Percentiles rank a stretch among this genome's conserved stretches.
phyloP scores from a whole-genome alignment of 163 green algal genomes.

The Chlamydomonas reinhardtii region DNA sequence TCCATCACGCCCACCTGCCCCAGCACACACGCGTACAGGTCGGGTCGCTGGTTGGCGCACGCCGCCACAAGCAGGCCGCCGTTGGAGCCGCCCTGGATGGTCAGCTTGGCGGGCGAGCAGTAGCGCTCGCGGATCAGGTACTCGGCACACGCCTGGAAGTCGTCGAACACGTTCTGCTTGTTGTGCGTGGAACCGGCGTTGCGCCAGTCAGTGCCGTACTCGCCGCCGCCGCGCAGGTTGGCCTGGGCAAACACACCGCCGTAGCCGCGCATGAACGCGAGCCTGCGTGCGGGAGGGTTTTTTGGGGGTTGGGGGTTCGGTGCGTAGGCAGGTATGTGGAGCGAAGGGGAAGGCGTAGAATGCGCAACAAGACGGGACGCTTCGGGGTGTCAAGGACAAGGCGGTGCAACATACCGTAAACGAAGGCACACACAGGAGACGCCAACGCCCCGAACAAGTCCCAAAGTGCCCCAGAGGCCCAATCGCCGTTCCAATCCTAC shows the following conservation, averaged over 20 bases:
- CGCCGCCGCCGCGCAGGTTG: constrained; percentile 93
- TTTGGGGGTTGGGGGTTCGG: too few species aligned
- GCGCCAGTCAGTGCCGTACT: constrained; percentile 95
- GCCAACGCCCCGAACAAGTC: too few species aligned
- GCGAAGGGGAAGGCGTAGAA: too few species aligned
- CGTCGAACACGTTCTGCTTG: constrained; percentile 98
- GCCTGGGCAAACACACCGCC: constrained; percentile 82
- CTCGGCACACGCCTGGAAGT: constrained; percentile 88
- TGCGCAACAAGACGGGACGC: too few species aligned
- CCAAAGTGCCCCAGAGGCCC: too few species aligned
- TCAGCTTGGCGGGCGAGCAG: constrained; percentile 57
- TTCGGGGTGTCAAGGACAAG: too few species aligned
- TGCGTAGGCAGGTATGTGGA: too few species aligned
- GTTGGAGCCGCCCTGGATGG: constrained; percentile 91
- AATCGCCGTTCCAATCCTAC: too few species aligned
- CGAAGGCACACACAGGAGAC: too few species aligned
- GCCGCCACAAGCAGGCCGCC: constrained; percentile 95
- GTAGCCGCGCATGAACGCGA: constrained; percentile 89
- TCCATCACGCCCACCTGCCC: constrained; percentile 92
- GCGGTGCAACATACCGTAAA: too few species aligned
- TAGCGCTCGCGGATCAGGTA: constrained; percentile 64
- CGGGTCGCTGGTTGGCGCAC: constrained; percentile 92
- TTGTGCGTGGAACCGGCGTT: constrained; percentile 80
- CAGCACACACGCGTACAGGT: constrained; percentile 89
- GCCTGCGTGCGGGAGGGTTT: background rate